Evolutionary conservation across 2,329 filamentous ascomycete genomes (phyloP).

Genomic region (Lojkania enalia): DNA sequence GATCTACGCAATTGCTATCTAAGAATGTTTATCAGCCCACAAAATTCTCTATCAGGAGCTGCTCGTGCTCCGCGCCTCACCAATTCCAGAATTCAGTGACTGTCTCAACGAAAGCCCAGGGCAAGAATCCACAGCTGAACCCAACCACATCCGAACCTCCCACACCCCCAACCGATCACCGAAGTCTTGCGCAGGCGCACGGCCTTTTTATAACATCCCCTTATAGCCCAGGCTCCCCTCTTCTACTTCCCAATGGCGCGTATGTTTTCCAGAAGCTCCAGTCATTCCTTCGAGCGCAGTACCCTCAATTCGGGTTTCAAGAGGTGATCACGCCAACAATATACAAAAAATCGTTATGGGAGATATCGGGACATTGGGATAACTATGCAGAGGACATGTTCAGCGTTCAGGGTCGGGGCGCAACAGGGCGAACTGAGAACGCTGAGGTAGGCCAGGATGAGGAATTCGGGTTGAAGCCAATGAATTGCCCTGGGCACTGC

Average conservation of each 20-base stretch:
- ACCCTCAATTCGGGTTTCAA: slow-evolving; percentile 80
- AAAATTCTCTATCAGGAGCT: slow-evolving; percentile 23
- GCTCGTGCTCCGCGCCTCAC: slow-evolving; percentile 41
- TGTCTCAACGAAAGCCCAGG: slow-evolving; percentile 17
- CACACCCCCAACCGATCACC: slow-evolving; percentile 53
- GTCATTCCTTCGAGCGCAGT: slow-evolving; percentile 80
- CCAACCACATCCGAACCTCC: slow-evolving; percentile 38
- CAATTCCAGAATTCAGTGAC: slow-evolving; percentile 29
- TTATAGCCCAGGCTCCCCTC: slow-evolving; percentile 83
- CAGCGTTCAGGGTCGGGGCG: slow-evolving; percentile 66
- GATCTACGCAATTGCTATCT: slow-evolving; percentile 11
- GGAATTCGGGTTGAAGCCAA: slow-evolving; percentile 84
- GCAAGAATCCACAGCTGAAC: slow-evolving; percentile 29
- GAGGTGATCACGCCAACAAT: slow-evolving; percentile 90
- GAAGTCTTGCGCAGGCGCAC: slow-evolving; percentile 58
- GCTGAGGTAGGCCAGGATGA: slow-evolving; percentile 62
- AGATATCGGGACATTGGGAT: slow-evolving; percentile 81
- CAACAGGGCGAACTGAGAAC: slow-evolving; percentile 47
- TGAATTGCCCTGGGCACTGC: slow-evolving; percentile 92
- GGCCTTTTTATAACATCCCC: slow-evolving; percentile 77
- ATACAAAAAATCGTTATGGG: slow-evolving; percentile 87
- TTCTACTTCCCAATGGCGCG: slow-evolving; percentile 81
- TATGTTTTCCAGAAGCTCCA: slow-evolving; percentile 83
- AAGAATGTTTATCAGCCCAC: slow-evolving; percentile 11
- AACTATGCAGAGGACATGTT: slow-evolving; percentile 96